phyloP scores from a whole-genome alignment of 2,329 filamentous ascomycete species.

The Cordyceps cateniannulata region DNA sequence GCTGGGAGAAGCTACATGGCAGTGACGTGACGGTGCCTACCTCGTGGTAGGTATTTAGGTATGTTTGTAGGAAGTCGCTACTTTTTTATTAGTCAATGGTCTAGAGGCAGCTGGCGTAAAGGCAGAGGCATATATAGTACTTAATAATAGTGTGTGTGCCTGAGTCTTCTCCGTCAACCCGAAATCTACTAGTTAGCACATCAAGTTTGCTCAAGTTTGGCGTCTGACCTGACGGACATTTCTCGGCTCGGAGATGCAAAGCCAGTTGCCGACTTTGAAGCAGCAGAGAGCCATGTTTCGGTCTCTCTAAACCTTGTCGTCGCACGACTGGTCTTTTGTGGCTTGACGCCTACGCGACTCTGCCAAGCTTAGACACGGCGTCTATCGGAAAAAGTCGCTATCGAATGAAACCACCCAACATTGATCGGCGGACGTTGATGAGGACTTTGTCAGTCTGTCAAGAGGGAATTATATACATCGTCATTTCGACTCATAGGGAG shows the following conservation, averaged over 20 bases:
- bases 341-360: neutral
- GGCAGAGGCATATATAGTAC: neutral
- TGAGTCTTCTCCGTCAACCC: neutral
- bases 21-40: neutral
- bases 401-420: neutral
- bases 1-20: neutral
- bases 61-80: too few species aligned
- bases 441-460: too few species aligned
- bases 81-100: too few species aligned
- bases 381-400: neutral
- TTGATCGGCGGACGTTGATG: neutral
- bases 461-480: neutral
- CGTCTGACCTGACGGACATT: neutral
- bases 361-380: neutral
- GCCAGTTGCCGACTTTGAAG: neutral
- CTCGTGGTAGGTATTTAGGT: too few species aligned
- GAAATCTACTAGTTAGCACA: neutral
- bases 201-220: neutral
- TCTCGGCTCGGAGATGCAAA: neutral
- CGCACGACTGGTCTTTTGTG: neutral
- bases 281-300: neutral
- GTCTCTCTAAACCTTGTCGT: neutral
- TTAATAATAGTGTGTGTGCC: neutral
- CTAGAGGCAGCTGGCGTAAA: neutral
- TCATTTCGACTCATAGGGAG: neutral